Evolutionary conservation across 176 grass and related monocot genomes (phyloP), one percentile per base, ranked within the genome.

Genomic region (Carex cristatella): DNA sequence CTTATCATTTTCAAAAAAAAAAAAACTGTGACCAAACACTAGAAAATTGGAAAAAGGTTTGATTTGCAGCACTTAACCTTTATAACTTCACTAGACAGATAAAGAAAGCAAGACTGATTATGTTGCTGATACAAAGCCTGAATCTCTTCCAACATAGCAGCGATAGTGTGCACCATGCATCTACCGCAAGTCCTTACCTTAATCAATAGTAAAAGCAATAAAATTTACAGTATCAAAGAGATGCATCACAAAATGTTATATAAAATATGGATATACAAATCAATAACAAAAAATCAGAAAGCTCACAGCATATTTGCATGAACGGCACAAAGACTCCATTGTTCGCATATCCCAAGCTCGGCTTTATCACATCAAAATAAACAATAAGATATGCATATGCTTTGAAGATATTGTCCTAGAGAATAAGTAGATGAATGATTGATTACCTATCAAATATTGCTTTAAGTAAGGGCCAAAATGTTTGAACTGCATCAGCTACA

Each of bases 11-110:
- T 27, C 69, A 53, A 42, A 53, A 61, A 80, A 6, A 48, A 53
- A 61, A 80, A 7, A 1, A 46, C 18, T 40, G 13, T 38, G 2
- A 19, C 10, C 53, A 10, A 60, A 61, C 28, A 61, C 30, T 80
- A 53, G 13, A 40, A 61, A 53, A 60, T 80, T 59, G 15, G n/a
- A 12, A 61, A 37, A 59, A 80, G 5, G 46, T 15, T 61, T 18
- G 30, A 61, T 15, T 27, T 67, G 28, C 19, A 7, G 74, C 66
- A 87, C 61, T 33, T 33, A 68, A 99, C 93, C 93, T 99, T 99
- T 87, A 99, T 99, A 91, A 99, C 91, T 99, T 99, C 97, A 90
- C 97, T 99, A 63, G 97, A 99, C 51, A 99, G 63, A 84, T 99
- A 96, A 88, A 99, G 88, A 77, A 99, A 99, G 84, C 97, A 99